These are phyloP conservation scores for Byssothecium circinans DNA, from an alignment of 2,329 filamentous ascomycete genomes.

Conservation along the genomic window DNA sequence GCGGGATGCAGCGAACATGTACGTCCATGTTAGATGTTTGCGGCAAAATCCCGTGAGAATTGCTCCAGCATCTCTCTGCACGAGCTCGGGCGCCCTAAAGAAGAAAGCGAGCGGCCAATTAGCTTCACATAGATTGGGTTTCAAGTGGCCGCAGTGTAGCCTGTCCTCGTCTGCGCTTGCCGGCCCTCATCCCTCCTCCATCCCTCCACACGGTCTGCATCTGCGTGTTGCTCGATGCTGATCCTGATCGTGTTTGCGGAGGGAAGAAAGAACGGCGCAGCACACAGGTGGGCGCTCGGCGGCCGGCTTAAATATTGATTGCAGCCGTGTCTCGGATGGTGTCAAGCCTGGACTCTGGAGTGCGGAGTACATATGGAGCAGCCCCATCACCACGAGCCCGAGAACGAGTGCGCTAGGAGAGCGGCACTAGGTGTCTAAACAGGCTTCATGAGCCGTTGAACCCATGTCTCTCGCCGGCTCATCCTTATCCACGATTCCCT, in stretches of 20 bases:
- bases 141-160: conserved; percentile 13
- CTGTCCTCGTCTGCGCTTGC: conserved; percentile 23
- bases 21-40: conserved; percentile 37
- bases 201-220: conserved; percentile 18
- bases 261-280: too few species aligned
- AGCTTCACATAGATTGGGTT: conserved; percentile 38
- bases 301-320: too few species aligned
- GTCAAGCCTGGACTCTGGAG: neutral
- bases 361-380: conserved; percentile 11
- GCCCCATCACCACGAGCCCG: conserved; percentile 29
- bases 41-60: conserved; percentile 35
- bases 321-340: too few species aligned
- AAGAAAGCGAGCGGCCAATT: too few species aligned
- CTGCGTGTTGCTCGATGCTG: neutral
- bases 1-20: conserved; percentile 36
- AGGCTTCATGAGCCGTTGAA: too few species aligned
- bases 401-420: too few species aligned
- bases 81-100: conserved; percentile 15
- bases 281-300: too few species aligned
- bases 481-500: too few species aligned
- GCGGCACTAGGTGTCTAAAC: too few species aligned
- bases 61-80: conserved; percentile 20
- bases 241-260: conserved; percentile 36
- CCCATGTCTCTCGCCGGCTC: too few species aligned
- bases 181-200: conserved; percentile 28